A percentile compares a stretch with the other conserved stretches of the same genome.
phyloP scores from a whole-genome alignment of 768 basidiomycete species.

The Inosperma sp. region DNA sequence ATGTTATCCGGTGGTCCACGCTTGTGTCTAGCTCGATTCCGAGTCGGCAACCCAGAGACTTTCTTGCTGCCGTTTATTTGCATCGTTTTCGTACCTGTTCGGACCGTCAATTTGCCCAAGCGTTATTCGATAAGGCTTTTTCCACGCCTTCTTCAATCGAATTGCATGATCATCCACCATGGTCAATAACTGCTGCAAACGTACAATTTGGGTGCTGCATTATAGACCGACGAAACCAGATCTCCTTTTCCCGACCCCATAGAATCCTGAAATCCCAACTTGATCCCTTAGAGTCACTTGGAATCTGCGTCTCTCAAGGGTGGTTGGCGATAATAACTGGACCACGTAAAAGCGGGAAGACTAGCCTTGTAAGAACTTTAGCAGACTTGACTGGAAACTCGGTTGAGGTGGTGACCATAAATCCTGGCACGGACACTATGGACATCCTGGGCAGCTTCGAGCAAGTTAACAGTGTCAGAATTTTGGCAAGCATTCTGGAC shows the following conservation, averaged over 20 bases:
- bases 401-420: slow-evolving; percentile 73
- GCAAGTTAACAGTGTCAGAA: slow-evolving; percentile 64
- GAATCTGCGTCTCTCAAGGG: slow-evolving; percentile 63
- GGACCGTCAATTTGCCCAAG: slow-evolving; percentile 54
- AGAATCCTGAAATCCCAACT: slow-evolving; percentile 61
- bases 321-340: slow-evolving; percentile 93
- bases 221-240: slow-evolving; percentile 33
- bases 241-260: slow-evolving; percentile 36
- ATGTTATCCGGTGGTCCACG: slow-evolving; percentile 84
- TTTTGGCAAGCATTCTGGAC: slow-evolving; percentile 35
- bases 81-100: slow-evolving; percentile 75
- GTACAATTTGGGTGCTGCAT: slow-evolving; percentile 67
- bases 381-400: slow-evolving; percentile 65
- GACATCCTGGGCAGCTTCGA: slow-evolving; percentile 96
- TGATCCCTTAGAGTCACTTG: slow-evolving; percentile 66
- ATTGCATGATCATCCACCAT: slow-evolving; percentile 25
- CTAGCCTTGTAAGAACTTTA: slow-evolving; percentile 60
- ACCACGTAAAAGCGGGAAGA: slow-evolving; percentile 70
- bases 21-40: slow-evolving; percentile 37
- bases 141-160: slow-evolving; percentile 22
- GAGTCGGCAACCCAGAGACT: slow-evolving; percentile 50
- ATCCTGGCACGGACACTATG: slow-evolving; percentile 84
- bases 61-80: slow-evolving; percentile 71
- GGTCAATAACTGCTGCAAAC: slow-evolving; percentile 43
- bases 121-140: slow-evolving; percentile 55